phyloP scores from a whole-genome alignment of 2,329 filamentous ascomycete species.

The Ampelomyces quisqualis region DNA sequence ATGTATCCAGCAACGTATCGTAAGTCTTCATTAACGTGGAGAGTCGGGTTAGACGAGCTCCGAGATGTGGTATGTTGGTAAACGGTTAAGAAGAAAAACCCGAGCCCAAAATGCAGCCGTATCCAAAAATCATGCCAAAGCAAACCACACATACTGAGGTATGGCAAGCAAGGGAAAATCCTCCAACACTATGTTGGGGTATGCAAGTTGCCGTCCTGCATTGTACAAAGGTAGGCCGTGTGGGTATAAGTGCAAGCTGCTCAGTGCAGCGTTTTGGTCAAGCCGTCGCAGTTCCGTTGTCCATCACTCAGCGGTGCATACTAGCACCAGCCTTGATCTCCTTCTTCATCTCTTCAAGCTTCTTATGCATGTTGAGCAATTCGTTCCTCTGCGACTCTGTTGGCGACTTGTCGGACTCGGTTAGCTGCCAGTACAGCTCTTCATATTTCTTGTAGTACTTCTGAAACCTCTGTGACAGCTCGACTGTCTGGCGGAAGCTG shows the following conservation, averaged over 20 bases:
- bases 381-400: slow-evolving; percentile 53
- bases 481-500: slow-evolving; percentile 49
- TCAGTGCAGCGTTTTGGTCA: slow-evolving; percentile 8
- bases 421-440: slow-evolving; percentile 54
- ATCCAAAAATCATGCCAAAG: slow-evolving; percentile 8
- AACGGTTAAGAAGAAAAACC: slow-evolving; percentile 9
- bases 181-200: slow-evolving; percentile 18
- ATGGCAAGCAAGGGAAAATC: slow-evolving; percentile 3
- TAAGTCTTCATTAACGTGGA: slow-evolving; percentile 16
- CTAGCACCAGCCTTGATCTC: slow-evolving; percentile 52
- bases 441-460: slow-evolving; percentile 60
- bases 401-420: slow-evolving; percentile 46
- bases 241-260: slow-evolving; percentile 25
- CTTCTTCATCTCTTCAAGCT: slow-evolving; percentile 58
- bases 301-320: slow-evolving; percentile 23
- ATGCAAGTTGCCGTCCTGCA: slow-evolving; percentile 19
- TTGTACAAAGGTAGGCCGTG: slow-evolving; percentile 10
- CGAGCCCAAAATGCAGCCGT: slow-evolving; percentile 13
- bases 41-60: neutral
- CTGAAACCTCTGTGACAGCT: slow-evolving; percentile 56
- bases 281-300: slow-evolving; percentile 1
- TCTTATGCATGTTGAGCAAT: slow-evolving; percentile 56
- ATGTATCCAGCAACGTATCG: slow-evolving; percentile 18
- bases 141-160: slow-evolving; percentile 1
- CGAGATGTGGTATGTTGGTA: slow-evolving; percentile 3